Evolutionary conservation across 208 protist genomes (phyloP).

Genomic region (Tritrichomonas foetus): DNA sequence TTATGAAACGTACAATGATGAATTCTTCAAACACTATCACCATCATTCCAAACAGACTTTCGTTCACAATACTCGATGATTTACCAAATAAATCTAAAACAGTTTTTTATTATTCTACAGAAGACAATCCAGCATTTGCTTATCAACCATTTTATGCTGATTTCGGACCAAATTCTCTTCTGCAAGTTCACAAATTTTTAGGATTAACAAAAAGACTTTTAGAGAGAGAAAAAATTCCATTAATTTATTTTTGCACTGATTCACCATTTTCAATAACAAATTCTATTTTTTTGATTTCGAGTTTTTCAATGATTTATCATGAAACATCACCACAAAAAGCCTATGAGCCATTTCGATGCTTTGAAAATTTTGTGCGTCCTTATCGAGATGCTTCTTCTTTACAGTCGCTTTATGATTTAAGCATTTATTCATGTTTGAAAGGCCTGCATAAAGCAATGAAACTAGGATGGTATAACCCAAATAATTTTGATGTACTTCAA

Average conservation of each 20-base stretch:
- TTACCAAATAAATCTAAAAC: background rate
- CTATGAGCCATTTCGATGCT: background rate
- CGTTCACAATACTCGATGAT: too few species aligned
- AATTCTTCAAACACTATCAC: too few species aligned
- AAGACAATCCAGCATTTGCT: background rate
- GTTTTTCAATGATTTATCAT: background rate
- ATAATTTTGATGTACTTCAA: conserved; percentile 71
- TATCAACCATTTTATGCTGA: conserved; percentile 8
- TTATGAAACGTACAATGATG: too few species aligned
- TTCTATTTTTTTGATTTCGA: background rate
- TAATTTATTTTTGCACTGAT: background rate
- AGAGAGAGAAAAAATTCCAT: background rate
- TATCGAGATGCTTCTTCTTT: conserved; percentile 82
- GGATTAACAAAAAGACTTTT: background rate
- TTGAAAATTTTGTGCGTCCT: conserved; percentile 42
- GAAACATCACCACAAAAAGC: background rate
- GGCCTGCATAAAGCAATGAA: conserved; percentile 67
- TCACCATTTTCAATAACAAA: background rate
- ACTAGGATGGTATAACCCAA: conserved; percentile 67
- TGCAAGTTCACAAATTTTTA: background rate
- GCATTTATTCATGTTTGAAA: conserved; percentile 67
- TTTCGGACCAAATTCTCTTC: background rate
- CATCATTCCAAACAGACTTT: too few species aligned
- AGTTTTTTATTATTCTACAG: background rate
- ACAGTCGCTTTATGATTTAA: conserved; percentile 64